A percentile compares a stretch with the other conserved stretches of the same genome.
Evolutionary conservation across 75 land plant species (phyloP).

Genomic region (Isoetes taiwanensis): DNA sequence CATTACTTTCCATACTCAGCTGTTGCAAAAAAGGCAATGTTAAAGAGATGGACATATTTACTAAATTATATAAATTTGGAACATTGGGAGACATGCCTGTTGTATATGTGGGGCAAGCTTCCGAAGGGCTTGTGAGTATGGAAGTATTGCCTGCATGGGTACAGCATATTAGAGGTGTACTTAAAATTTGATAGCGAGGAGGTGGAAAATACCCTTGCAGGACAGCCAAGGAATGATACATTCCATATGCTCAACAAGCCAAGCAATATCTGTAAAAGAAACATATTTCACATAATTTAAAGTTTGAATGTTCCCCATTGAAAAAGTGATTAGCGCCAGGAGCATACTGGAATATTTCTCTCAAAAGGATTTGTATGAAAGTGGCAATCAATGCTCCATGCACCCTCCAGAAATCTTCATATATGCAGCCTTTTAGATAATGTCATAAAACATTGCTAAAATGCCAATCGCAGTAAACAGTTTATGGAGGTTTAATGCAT

Average conservation of each 20-base stretch:
- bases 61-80: too few species aligned
- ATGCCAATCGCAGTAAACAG: neutral
- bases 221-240: neutral
- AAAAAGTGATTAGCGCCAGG: neutral
- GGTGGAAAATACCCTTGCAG: neutral
- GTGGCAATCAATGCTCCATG: constrained; percentile 3
- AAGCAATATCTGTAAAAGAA: neutral
- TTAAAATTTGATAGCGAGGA: neutral
- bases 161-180: neutral
- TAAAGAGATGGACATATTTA: too few species aligned
- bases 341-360: neutral
- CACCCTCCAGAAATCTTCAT: constrained; percentile 3
- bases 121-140: neutral
- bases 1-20: constrained; percentile 8
- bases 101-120: constrained; percentile 5
- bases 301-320: too few species aligned
- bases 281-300: too few species aligned
- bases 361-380: neutral
- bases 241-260: constrained; percentile 4
- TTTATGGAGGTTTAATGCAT: too few species aligned
- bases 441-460: neutral
- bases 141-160: constrained; percentile 1
- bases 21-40: neutral
- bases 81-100: neutral
- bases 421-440: neutral